Evolutionary conservation across 192 early-diverging fungal species (phyloP), one percentile per base, ranked within the genome.

Genomic region (Backusella sp.): DNA sequence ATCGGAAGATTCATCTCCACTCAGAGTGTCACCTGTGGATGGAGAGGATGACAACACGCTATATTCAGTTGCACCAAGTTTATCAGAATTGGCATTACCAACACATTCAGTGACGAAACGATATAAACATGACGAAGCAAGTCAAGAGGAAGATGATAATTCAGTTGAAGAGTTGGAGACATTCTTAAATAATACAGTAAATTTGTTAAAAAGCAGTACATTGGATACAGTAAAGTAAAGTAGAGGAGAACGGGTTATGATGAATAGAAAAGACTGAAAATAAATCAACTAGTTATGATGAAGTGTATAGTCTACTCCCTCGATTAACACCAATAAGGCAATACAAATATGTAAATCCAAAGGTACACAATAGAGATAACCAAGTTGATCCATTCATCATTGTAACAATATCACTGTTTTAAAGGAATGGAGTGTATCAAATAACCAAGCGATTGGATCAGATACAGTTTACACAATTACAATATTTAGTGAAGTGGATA

Each of bases 391-490:
- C 15, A 17, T 44, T 19, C 15, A 44, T 44, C 12, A 44, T 69
- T 23, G 6, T 30, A 49, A 49, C 21, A n/a, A 44, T 3, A 11
- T 44, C 32, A 44, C 17, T n/a, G 19, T 39, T 11, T 39, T 3
- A n/a, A n/a, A 49, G 46, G 46, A n/a, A 4, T 49, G 46, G 46
- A 7, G n/a, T 7, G 6, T n/a, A 49, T n/a, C 46, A 21, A n/a
- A n/a, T 6, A 17, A 19, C 6, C 46, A 49, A 2, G 19, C 1
- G 0, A 6, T 68, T 68, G 66, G 66, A 68, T 8, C 28, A 6
- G 70, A 71, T 32, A 71, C 70, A 30, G 35, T 71, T 9, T 23
- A 49, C 6, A 71, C 70, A 49, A 17, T 71, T 1, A 71, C 70
- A 2, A 9, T 71, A 11, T 71, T 44, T 17, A 44, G 28, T 28